These are phyloP conservation scores for Blastocrithidia nonstop DNA, from an alignment of 208 protist genomes.

Conservation along the genomic window DNA sequence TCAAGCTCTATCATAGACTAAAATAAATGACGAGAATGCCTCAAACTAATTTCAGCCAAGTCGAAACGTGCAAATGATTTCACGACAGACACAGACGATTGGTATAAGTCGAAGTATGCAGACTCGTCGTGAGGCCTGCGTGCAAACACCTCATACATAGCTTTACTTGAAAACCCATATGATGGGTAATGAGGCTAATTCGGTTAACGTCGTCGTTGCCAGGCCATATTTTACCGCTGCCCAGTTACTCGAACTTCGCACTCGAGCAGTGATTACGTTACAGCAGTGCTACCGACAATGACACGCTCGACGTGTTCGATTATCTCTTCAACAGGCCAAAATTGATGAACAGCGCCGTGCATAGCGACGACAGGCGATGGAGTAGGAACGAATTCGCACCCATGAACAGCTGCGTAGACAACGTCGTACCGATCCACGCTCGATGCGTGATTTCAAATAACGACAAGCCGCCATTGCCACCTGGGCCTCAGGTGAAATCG, in stretches of 20 bases:
- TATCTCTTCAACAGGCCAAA: slow-evolving; percentile 36
- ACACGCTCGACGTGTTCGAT: slow-evolving; percentile 74
- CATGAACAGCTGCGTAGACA: slow-evolving; percentile 63
- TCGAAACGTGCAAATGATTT: no score
- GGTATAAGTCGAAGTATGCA: slow-evolving; percentile 79
- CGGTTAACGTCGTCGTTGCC: slow-evolving; percentile 29
- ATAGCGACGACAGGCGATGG: slow-evolving; percentile 25
- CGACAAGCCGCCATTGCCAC: slow-evolving; percentile 83
- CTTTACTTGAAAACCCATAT: slow-evolving; percentile 31
- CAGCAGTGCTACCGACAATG: slow-evolving; percentile 88
- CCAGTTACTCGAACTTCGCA: slow-evolving; percentile 36
- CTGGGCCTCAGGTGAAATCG: slow-evolving; percentile 78
- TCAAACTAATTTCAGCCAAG: slow-evolving; percentile 2
- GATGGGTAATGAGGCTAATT: not conserved
- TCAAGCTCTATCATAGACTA: no score
- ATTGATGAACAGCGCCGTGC: slow-evolving; percentile 38
- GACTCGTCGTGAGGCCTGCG: slow-evolving; percentile 80
- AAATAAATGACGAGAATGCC: not conserved
- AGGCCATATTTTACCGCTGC: slow-evolving; percentile 80
- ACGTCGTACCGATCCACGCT: slow-evolving; percentile 81
- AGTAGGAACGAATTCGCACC: slow-evolving; percentile 53
- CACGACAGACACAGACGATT: slow-evolving; percentile 87
- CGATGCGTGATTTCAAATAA: slow-evolving; percentile 84
- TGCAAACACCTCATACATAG: slow-evolving; percentile 75
- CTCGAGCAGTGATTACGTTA: slow-evolving; percentile 71